Evolutionary conservation across 805 yeast species (phyloP).

Genomic region (Pichia cabralensis): DNA sequence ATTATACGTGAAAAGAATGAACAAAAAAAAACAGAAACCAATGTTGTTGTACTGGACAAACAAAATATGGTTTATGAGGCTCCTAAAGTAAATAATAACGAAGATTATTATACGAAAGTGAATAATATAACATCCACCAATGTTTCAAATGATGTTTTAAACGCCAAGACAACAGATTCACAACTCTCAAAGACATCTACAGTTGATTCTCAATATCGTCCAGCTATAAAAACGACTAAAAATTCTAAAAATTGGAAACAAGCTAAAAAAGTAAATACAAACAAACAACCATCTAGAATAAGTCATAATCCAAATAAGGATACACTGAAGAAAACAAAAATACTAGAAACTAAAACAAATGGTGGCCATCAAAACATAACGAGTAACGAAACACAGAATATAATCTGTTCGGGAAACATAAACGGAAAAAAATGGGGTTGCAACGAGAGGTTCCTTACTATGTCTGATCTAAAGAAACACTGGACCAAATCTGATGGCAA

Average conservation of each 20-base stretch:
- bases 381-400: not conserved
- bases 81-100: too few species aligned
- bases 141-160: too few species aligned
- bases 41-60: too few species aligned
- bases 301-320: too few species aligned
- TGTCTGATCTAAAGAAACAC: conserved; percentile 7
- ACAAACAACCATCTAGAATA: not conserved
- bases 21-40: too few species aligned
- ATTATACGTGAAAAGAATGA: too few species aligned
- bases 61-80: too few species aligned
- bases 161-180: too few species aligned
- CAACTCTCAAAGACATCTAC: too few species aligned
- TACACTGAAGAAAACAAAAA: not conserved
- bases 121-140: too few species aligned
- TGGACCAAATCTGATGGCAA: conserved; percentile 4
- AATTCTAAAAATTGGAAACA: not conserved
- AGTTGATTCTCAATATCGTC: too few species aligned
- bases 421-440: conserved; percentile 7
- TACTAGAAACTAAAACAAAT: not conserved
- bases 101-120: too few species aligned
- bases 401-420: conserved; percentile 5
- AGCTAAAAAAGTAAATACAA: not conserved
- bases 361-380: not conserved
- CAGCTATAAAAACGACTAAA: not conserved
- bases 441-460: not conserved